Conservation (phyloP, 768 basidiomycete species). For the Suillus bovinus region DNA sequence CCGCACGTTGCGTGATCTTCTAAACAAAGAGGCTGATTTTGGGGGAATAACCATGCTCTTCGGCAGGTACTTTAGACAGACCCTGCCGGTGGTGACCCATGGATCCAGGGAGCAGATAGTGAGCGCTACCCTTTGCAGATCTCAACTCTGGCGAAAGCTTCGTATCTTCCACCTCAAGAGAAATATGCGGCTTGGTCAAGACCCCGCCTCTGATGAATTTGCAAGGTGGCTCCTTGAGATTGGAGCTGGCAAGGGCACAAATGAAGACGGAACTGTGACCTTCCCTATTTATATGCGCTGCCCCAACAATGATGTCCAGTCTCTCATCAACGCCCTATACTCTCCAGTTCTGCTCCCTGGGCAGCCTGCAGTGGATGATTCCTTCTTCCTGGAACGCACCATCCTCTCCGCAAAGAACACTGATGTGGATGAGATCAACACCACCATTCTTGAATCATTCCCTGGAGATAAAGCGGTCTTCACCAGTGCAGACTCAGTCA, state of each 20-base stretch:
- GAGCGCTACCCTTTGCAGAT: constrained; percentile 34
- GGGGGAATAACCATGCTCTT: constrained; percentile 42
- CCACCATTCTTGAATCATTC: constrained; percentile 25
- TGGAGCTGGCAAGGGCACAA: constrained; percentile 31
- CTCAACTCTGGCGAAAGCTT: constrained; percentile 39
- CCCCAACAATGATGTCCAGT: background rate
- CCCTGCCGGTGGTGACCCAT: constrained; percentile 41
- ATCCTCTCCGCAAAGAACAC: constrained; percentile 32
- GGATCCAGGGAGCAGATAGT: constrained; percentile 42
- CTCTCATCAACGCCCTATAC: constrained; percentile 23
- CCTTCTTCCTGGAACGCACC: constrained; percentile 31
- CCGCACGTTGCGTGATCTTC: constrained; percentile 35
- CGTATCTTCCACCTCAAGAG: constrained; percentile 32
- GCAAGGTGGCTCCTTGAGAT: constrained; percentile 39
- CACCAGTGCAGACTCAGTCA: constrained; percentile 31
- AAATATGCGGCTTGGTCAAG: constrained; percentile 43
- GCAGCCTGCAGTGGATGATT: constrained; percentile 17
- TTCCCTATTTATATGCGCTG: constrained; percentile 28
- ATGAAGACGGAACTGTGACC: constrained; percentile 22
- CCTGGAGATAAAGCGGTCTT: constrained; percentile 23
- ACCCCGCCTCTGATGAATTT: constrained; percentile 30
- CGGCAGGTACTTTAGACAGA: constrained; percentile 52
- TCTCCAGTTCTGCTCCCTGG: constrained; percentile 16
- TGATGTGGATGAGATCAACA: constrained; percentile 36
- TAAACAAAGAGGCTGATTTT: constrained; percentile 33